phyloP scores from a whole-genome alignment of 768 basidiomycete species.

The Rubroboletus satanas region DNA sequence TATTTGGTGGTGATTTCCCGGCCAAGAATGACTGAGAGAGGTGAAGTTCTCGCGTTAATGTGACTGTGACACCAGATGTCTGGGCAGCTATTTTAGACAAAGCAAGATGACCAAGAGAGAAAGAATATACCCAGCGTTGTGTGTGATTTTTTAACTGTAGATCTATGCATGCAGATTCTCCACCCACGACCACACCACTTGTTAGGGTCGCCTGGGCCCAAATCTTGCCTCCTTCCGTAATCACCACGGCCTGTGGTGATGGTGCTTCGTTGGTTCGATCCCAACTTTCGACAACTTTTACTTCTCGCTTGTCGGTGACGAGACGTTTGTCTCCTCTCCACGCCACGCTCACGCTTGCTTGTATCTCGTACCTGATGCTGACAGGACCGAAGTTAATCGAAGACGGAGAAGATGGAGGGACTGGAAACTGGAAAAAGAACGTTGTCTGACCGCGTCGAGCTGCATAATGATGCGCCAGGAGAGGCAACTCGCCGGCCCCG shows the following conservation, averaged over 20 bases:
- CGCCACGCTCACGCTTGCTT: constrained; percentile 64
- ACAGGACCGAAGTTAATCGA: constrained; percentile 72
- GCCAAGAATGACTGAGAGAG: constrained; percentile 39
- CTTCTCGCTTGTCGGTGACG: constrained; percentile 56
- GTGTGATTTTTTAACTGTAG: constrained; percentile 82
- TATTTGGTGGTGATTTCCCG: constrained; percentile 32
- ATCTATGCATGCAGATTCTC: constrained; percentile 68
- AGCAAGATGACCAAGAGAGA: not conserved
- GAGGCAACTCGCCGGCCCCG: constrained; percentile 49
- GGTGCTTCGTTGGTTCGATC: constrained; percentile 36
- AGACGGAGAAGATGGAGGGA: constrained; percentile 64
- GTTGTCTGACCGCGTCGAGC: constrained; percentile 75
- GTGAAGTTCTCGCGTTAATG: constrained; percentile 57
- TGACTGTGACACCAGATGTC: constrained; percentile 66
- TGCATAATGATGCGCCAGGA: constrained; percentile 64
- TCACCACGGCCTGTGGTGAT: constrained; percentile 52
- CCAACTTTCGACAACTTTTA: constrained; percentile 61
- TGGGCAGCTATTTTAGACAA: constrained; percentile 26
- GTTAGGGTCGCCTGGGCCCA: constrained; percentile 70
- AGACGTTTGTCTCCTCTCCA: constrained; percentile 74
- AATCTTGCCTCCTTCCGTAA: constrained; percentile 77
- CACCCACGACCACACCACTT: constrained; percentile 60
- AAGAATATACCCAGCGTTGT: constrained; percentile 58
- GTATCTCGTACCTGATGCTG: constrained; percentile 65
- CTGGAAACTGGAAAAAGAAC: constrained; percentile 75